phyloP scores from a whole-genome alignment of 805 yeast species.

The Wickerhamiella bombiphila region DNA sequence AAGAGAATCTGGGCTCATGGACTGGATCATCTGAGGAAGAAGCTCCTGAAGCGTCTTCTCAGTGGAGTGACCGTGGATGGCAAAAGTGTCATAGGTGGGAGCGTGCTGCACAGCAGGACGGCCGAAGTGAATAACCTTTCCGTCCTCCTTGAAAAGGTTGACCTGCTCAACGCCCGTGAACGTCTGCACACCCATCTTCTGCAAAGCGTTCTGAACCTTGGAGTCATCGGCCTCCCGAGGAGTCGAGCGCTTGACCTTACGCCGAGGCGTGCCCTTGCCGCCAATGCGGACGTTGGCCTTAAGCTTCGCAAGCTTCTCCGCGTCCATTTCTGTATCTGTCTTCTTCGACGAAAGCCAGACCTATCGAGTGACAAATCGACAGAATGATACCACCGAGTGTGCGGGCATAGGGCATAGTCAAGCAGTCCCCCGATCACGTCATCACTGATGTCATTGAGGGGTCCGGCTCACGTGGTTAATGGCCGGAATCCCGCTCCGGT shows the following conservation, averaged over 20 bases:
- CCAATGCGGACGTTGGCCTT: constrained; percentile 50
- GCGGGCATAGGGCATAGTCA: too few relatives aligned
- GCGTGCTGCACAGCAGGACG: constrained; percentile 94
- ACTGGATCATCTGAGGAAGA: constrained; percentile 87
- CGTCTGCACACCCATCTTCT: constrained; percentile 78
- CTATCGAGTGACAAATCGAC: too few relatives aligned
- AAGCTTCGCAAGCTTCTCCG: constrained; percentile 81
- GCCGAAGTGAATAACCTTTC: constrained; percentile 89
- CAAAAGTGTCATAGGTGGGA: constrained; percentile 77
- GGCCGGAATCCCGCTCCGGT: too few relatives aligned
- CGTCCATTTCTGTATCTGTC: constrained; percentile 42
- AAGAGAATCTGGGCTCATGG: constrained; percentile 91
- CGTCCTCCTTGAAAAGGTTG: constrained; percentile 93
- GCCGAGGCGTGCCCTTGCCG: constrained; percentile 60
- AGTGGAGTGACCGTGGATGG: constrained; percentile 89
- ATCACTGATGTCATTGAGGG: too few relatives aligned
- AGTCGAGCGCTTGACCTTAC: constrained; percentile 67
- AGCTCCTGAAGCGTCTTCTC: constrained; percentile 84
- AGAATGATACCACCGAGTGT: too few relatives aligned
- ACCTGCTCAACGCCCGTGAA: constrained; percentile 90
- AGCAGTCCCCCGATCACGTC: too few relatives aligned
- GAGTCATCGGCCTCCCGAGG: constrained; percentile 57
- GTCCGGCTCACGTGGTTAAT: too few relatives aligned
- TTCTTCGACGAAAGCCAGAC: too few relatives aligned
- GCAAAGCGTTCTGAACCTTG: constrained; percentile 77